Base-by-base conservation (phyloP, 805 yeast genomes). In the Metschnikowia kofuensis region DNA sequence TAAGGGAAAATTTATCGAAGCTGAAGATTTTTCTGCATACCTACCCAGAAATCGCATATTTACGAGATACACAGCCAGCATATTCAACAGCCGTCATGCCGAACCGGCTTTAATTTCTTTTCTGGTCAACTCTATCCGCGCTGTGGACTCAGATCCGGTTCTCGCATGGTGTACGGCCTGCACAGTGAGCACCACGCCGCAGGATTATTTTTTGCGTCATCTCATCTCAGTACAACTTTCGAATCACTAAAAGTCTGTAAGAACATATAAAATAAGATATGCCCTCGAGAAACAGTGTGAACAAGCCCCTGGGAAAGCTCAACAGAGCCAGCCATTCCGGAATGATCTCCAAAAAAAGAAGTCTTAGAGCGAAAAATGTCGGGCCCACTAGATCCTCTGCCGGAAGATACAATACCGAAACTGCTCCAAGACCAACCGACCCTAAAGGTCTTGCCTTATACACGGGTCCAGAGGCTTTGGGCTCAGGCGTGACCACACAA, bases 231-330 rank as follows among this genome's bases (percentile, higher is more conserved):
- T 30, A 21, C n/a, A 14, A 11, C 16, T 31, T 31, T 15, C 8
- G 26, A 29, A 29, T 8, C 13, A 29, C 38, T 26, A 2, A 11
- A 21, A 28, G 10, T 26, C 21, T 34, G 21, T 7, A 31, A 21
- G 26, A 12, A 13, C n/a, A 40, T 21, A 7, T n/a, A 40, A 40
- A 7, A 16, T 38, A 39, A n/a, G 11, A 88, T 88, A 88, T 88
- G 96, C 94, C 96, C 32, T 84, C 90, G 14, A 85, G 79, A 69
- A 89, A 87, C 74, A 80, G 89, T 39, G 76, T 89, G 56, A 90
- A 89, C 68, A 87, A 84, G 67, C 54, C 96, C 94, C 85, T 84
- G 64, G 79, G 78, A 57, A 77, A 78, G 52, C 67, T 80, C 35
- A 71, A 68, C 53, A 70, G 81, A 46, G 74, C 75, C 51, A 74